Percentiles rank a stretch among this genome's conserved stretches.
Evolutionary conservation across 352 stramenopile genomes (phyloP).

Genomic region (Phytopythium cucurbitacearum): DNA sequence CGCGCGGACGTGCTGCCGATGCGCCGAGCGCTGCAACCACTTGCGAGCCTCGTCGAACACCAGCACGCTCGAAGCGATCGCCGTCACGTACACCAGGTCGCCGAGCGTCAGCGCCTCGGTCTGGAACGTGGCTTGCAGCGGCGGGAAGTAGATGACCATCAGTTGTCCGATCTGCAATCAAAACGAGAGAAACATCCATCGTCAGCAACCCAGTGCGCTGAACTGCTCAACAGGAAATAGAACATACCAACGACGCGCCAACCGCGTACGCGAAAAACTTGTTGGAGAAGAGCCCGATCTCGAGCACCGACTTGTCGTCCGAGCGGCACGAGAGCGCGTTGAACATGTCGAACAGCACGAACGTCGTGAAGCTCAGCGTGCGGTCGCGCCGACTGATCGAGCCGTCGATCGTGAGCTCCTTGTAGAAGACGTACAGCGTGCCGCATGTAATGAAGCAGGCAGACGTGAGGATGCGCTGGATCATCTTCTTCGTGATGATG

Average conservation of each 20-base stretch:
- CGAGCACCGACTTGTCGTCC: constrained; percentile 91
- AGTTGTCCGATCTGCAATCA: constrained; percentile 84
- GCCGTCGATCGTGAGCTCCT: constrained; percentile 83
- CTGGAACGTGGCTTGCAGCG: constrained; percentile 95
- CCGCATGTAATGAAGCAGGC: constrained; percentile 73
- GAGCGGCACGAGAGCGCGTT: constrained; percentile 96
- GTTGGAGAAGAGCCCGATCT: constrained; percentile 92
- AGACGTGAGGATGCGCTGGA: constrained; percentile 60
- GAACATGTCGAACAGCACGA: constrained; percentile 98
- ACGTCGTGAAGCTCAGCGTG: constrained; percentile 99
- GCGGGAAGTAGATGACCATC: constrained; percentile 95
- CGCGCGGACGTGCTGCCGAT: constrained; percentile 20
- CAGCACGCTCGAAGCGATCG: constrained; percentile 91
- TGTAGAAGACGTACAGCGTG: constrained; percentile 84
- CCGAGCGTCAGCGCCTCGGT: constrained; percentile 91
- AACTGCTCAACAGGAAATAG: neutral
- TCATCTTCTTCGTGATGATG: constrained; percentile 76
- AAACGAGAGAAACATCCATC: neutral
- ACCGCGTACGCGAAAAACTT: constrained; percentile 93
- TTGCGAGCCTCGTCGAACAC: constrained; percentile 95
- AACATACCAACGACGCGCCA: constrained; percentile 77
- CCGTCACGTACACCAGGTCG: constrained; percentile 92
- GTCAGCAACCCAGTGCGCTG: neutral
- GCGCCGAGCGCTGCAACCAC: constrained; percentile 50
- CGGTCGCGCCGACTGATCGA: constrained; percentile 92